These are phyloP conservation scores for Corymbia maculata DNA, from an alignment of 345 rosid genomes.

Conservation along the genomic window DNA sequence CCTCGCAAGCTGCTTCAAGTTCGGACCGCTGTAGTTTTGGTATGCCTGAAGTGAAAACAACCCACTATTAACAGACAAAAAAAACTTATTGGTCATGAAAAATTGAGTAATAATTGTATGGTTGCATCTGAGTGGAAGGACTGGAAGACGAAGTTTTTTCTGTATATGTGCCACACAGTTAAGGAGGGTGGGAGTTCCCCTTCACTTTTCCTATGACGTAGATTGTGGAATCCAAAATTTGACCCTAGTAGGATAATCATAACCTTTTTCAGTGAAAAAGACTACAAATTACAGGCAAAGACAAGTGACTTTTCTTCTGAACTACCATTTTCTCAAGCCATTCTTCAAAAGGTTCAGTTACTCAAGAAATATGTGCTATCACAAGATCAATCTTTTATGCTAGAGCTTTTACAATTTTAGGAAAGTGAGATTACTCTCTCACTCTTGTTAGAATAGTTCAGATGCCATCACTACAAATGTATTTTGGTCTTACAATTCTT, in stretches of 20 bases:
- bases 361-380: not conserved
- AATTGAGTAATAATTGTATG: not conserved
- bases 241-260: slow-evolving; percentile 1
- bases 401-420: not conserved
- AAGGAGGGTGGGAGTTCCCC: slow-evolving; percentile 5
- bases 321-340: not conserved
- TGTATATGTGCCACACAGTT: slow-evolving; percentile 7
- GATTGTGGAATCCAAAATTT: not conserved
- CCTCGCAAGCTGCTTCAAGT: slow-evolving; percentile 91
- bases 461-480: not conserved
- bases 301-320: not conserved
- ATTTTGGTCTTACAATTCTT: not conserved
- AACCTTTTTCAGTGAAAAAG: not conserved
- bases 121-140: slow-evolving; percentile 5
- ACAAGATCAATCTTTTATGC: not conserved
- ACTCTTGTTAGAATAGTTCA: not conserved
- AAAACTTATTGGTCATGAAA: not conserved
- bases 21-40: slow-evolving; percentile 77
- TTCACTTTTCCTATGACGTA: slow-evolving; percentile 1
- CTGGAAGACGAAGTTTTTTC: not conserved
- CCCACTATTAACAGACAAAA: not conserved
- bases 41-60: slow-evolving; percentile 39
- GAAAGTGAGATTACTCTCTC: not conserved
- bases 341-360: not conserved
- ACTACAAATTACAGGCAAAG: not conserved